Evolutionary conservation across 139 green algal species (phyloP).

Genomic region (Bryopsis sp.): DNA sequence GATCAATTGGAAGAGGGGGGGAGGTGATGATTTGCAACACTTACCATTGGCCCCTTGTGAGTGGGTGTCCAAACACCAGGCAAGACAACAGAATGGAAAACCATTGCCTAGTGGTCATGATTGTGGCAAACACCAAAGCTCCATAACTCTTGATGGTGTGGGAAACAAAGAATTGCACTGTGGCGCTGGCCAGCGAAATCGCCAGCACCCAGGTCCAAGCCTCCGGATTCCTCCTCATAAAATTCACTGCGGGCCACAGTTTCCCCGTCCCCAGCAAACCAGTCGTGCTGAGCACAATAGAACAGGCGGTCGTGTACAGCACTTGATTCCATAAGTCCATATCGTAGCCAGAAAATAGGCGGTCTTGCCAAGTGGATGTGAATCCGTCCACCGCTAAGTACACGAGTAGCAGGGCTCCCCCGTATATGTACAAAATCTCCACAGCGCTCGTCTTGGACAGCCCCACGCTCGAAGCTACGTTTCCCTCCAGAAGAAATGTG

Average conservation of each 20-base stretch:
- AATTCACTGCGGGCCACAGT: constrained; percentile 44
- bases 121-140: constrained; percentile 79
- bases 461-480: constrained; percentile 2
- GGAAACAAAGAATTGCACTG: constrained; percentile 71
- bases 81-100: constrained; percentile 83
- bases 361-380: constrained; percentile 86
- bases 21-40: no score
- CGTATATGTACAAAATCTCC: constrained; percentile 17
- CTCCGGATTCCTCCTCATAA: constrained; percentile 46
- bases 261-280: constrained; percentile 45
- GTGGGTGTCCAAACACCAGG: constrained; percentile 72
- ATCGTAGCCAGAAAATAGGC: constrained; percentile 70
- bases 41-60: constrained; percentile 62
- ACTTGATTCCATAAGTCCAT: constrained; percentile 53
- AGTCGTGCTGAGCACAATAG: constrained; percentile 27
- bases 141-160: constrained; percentile 72
- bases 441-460: not conserved
- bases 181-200: constrained; percentile 45
- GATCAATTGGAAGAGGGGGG: no score
- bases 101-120: constrained; percentile 93
- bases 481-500: constrained; percentile 44
- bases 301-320: constrained; percentile 50
- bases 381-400: constrained; percentile 87
- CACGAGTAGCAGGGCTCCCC: constrained; percentile 56
- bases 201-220: constrained; percentile 40